Base-by-base conservation (phyloP, 306 rosid species). In the Urtica urens region DNA sequence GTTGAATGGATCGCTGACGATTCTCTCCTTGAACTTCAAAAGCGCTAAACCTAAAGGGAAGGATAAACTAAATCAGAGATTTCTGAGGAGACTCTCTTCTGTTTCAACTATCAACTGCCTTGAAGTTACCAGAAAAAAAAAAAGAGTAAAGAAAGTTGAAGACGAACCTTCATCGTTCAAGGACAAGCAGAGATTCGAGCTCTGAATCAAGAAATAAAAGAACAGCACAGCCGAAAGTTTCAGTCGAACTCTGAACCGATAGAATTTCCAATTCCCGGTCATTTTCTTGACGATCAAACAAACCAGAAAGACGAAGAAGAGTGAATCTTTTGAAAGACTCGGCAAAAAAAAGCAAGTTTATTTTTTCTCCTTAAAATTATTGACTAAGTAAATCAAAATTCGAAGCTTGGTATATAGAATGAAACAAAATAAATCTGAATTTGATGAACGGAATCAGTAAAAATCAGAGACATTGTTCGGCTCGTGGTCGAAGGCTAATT, bases 161-260 rank as follows among this genome's bases (percentile, higher is more conserved):
- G 30, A 22, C 41, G 3, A 43, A 87, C 96, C 96, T 73, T 87
- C 93, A 56, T 76, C 79, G 45, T 83, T 83, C 73, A 87, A 56
- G 55, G 81, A 78, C 72, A 78, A 78, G 41, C 85, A 78, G 21
- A 76, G 62, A 60, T 33, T 51, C 46, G 73, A 70, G 65, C 60
- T 73, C 50, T 64, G 76, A 65, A 64, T 39, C 74, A 76, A 59
- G 15, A 87, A 65, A 33, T 67, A 64, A 19, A 53, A 17, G 11
- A 50, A 48, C 52, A 74, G 48, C 64, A 71, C 28, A 18, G 46
- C 57, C 44, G 49, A 37, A 44, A 63, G 18, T 20, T 37, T 25
- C 23, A 28, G 49, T 35, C 54, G 72, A 31, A 62, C 61, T 60
- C 60, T 71, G 63, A 77, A 68, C 50, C 74, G 54, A 40, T 44